Conservation (phyloP, 352 stramenopile species). For the Pythium aristosporum region DNA sequence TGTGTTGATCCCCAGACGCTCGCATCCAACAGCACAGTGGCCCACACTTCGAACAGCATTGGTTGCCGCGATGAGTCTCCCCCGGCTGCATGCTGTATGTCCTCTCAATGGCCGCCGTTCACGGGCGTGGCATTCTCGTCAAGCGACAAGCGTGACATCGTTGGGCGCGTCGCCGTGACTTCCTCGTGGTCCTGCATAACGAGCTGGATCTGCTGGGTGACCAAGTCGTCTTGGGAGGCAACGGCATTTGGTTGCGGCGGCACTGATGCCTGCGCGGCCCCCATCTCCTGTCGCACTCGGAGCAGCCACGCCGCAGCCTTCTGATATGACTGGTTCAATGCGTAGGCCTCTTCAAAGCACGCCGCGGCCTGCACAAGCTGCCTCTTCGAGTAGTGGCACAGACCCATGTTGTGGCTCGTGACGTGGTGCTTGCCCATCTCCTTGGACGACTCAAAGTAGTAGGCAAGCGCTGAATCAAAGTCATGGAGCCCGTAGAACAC, state of each 20-base stretch:
- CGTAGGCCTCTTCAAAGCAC: conserved; percentile 73
- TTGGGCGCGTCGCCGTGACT: conserved; percentile 33
- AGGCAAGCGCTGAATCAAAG: conserved; percentile 88
- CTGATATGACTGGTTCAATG: conserved; percentile 68
- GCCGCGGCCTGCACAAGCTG: conserved; percentile 56
- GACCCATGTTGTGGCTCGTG: conserved; percentile 95
- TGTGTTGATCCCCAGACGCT: too few relatives aligned
- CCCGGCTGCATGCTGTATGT: too few relatives aligned
- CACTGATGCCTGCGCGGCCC: not conserved
- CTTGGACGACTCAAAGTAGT: conserved; percentile 84
- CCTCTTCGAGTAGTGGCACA: conserved; percentile 92
- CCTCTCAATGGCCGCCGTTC: not conserved
- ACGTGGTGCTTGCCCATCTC: conserved; percentile 94
- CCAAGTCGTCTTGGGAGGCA: conserved; percentile 27
- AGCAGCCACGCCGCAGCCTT: conserved; percentile 84
- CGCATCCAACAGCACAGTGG: too few relatives aligned
- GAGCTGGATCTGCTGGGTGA: conserved; percentile 54
- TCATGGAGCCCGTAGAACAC: conserved; percentile 93
- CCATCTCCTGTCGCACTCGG: conserved; percentile 66
- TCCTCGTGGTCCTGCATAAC: conserved; percentile 53
- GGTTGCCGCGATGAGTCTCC: too few relatives aligned
- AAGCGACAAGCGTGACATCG: conserved; percentile 25
- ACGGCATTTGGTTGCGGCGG: not conserved
- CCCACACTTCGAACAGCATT: too few relatives aligned
- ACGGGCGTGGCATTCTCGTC: conserved; percentile 14